phyloP scores from a whole-genome alignment of 495 filamentous ascomycete species.

The Trypethelium eluteriae region DNA sequence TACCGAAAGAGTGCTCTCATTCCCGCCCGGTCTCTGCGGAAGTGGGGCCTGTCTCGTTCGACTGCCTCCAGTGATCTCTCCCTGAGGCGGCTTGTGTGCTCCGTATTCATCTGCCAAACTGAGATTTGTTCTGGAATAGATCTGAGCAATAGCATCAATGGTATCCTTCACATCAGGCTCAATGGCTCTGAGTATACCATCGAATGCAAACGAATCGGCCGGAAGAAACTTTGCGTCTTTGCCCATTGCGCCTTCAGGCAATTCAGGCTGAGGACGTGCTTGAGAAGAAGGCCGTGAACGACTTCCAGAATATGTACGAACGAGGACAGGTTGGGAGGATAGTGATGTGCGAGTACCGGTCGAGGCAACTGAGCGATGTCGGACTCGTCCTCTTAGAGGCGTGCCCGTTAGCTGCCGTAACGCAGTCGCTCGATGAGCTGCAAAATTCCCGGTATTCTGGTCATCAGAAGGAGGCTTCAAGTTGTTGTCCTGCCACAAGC shows the following conservation, averaged over 20 bases:
- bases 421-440: conserved; percentile 8
- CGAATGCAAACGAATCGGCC: conserved; percentile 52
- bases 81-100: conserved; percentile 55
- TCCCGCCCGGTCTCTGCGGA: background rate
- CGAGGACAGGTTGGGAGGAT: conserved; percentile 28
- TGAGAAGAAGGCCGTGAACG: conserved; percentile 22
- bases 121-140: conserved; percentile 54
- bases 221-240: conserved; percentile 36
- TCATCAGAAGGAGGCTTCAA: conserved; percentile 8
- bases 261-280: conserved; percentile 15
- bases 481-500: conserved; percentile 7
- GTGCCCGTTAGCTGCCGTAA: conserved; percentile 3
- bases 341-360: conserved; percentile 7
- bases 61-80: conserved; percentile 39
- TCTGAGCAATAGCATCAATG: conserved; percentile 56
- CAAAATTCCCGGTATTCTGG: background rate
- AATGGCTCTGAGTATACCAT: conserved; percentile 51
- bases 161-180: conserved; percentile 50
- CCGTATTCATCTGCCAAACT: conserved; percentile 58
- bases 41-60: background rate
- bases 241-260: conserved; percentile 9
- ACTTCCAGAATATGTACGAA: conserved; percentile 32
- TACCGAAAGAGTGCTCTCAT: background rate
- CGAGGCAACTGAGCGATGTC: conserved; percentile 6
- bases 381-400: conserved; percentile 8